These are phyloP conservation scores for Chlorella ohadii DNA, from an alignment of 139 green algal species.

Conservation along the genomic window DNA sequence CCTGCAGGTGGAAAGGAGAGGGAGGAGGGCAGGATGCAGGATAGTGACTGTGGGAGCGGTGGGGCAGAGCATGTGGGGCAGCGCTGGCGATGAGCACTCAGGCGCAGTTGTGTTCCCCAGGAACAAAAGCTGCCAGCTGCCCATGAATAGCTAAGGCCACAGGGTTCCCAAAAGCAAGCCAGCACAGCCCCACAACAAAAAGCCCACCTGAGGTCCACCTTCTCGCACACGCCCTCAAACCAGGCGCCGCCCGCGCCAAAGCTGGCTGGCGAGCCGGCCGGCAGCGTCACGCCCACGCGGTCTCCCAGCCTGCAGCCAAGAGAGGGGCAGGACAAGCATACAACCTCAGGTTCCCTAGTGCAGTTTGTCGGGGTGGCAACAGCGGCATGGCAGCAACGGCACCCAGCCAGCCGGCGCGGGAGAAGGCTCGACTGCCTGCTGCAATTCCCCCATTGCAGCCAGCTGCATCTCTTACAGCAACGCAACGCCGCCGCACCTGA, in stretches of 20 bases:
- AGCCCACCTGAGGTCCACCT: conserved; percentile 70
- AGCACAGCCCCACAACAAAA: background rate
- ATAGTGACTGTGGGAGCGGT: background rate
- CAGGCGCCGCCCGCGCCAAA: conserved; percentile 42
- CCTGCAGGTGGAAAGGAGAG: conserved; percentile 21
- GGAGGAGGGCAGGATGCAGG: background rate
- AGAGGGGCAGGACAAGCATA: no score
- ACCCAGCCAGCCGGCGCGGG: no score
- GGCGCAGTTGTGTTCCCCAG: no score
- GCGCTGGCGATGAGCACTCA: no score
- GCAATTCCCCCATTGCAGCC: no score
- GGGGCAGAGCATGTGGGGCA: background rate
- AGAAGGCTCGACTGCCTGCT: no score
- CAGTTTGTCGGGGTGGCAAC: no score
- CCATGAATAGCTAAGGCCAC: no score
- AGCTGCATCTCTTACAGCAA: no score
- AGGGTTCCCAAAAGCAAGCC: background rate
- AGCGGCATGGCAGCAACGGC: no score
- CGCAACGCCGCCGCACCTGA: conserved; percentile 35
- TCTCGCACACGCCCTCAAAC: conserved; percentile 78
- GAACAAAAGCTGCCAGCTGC: no score
- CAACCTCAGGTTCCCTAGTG: no score
- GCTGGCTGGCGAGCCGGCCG: background rate
- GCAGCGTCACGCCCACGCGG: conserved; percentile 61
- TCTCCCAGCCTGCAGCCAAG: conserved; percentile 72